Conservation (phyloP, 1,284 basidiomycete species). For the Trichosporon inkin region DNA sequence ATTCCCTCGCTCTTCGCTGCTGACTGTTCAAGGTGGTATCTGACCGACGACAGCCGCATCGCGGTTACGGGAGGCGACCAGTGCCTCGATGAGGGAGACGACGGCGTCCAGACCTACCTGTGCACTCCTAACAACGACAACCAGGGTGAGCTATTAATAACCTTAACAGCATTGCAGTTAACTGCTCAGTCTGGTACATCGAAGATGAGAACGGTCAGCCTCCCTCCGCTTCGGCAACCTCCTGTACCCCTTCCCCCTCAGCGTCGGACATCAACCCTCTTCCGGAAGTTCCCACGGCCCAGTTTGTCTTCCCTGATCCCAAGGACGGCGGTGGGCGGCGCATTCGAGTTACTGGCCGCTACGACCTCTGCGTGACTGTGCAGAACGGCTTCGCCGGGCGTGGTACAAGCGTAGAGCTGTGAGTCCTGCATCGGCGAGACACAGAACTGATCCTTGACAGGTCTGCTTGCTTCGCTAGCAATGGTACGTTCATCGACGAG, state of each 20-base stretch:
- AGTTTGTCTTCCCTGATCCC: neutral
- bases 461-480: constrained; percentile 8
- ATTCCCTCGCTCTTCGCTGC: neutral
- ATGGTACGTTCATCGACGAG: neutral
- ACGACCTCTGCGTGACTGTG: constrained; percentile 15
- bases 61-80: constrained; percentile 29
- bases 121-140: constrained; percentile 17
- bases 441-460: neutral
- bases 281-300: neutral
- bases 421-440: neutral
- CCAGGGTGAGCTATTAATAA: constrained; percentile 5
- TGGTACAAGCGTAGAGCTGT: constrained; percentile 13
- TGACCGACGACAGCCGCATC: constrained; percentile 23
- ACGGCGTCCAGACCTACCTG: constrained; percentile 21
- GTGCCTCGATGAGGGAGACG: constrained; percentile 19
- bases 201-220: constrained; percentile 3
- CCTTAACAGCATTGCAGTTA: neutral
- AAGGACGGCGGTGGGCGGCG: neutral
- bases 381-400: constrained; percentile 9
- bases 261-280: neutral
- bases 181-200: neutral
- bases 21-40: neutral
- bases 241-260: neutral
- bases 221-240: neutral
- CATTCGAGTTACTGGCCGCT: neutral